Conservation (phyloP, 208 protist genomes). For the Acanthamoeba healyi region DNA sequence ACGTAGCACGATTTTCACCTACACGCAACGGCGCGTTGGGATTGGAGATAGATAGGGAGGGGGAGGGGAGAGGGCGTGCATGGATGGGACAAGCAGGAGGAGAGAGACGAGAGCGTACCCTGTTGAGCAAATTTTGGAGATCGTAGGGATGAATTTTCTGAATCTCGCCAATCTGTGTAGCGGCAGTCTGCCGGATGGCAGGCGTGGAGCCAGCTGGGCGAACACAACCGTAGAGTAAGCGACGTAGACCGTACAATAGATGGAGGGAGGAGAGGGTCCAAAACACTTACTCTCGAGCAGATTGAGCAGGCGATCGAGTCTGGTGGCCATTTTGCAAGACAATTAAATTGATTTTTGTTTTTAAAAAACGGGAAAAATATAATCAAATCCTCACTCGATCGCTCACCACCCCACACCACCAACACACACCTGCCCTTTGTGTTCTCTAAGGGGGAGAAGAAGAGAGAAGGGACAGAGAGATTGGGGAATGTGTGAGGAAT, state of each 20-base stretch:
- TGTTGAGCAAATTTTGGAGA: slow-evolving; percentile 79
- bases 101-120: too few species aligned
- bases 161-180: slow-evolving; percentile 89
- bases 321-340: neutral
- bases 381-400: too few species aligned
- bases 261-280: too few species aligned
- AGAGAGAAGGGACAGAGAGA: neutral
- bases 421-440: too few species aligned
- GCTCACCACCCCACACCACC: too few species aligned
- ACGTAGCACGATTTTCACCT: slow-evolving; percentile 70
- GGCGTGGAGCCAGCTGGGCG: slow-evolving; percentile 81
- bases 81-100: too few species aligned
- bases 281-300: slow-evolving; percentile 48
- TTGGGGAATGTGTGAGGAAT: neutral
- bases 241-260: neutral
- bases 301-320: neutral
- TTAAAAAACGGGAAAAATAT: too few species aligned
- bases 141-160: slow-evolving; percentile 85
- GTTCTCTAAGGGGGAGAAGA: too few species aligned
- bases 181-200: slow-evolving; percentile 84
- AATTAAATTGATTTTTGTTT: neutral
- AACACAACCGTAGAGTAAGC: too few species aligned
- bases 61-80: neutral
- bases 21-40: neutral
- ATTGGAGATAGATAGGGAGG: neutral